Evolutionary conservation across 2,329 filamentous ascomycete species (phyloP), one percentile per base, ranked within the genome.

Genomic region (Hypoxylon sp.): DNA sequence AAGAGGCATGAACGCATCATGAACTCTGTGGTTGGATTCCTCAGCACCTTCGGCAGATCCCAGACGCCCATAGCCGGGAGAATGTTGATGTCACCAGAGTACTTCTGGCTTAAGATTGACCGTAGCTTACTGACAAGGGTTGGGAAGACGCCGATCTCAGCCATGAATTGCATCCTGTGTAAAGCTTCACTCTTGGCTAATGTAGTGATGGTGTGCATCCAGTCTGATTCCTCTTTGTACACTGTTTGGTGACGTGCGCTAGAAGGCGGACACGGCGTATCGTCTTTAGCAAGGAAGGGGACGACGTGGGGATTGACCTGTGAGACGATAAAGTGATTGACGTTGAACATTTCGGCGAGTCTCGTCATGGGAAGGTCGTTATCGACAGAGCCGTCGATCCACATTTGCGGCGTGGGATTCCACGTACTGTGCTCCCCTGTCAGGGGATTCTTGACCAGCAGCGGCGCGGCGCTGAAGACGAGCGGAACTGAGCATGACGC

Each of bases 241-340:
- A 79, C 74, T 1, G 76, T 71, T 30, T 75, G 66, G 40, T 73
- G 66, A 53, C 78, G 65, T 59, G 65, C 27, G 60, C 11, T 71
- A 66, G 27, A 75, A 4, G 78, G 75, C 4, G 84, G 82, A 6
- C 81, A 80, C 0, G 87, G 79, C 27, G 86, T 85, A 68, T 94
- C 92, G 64, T 97, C 92, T 72, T 90, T 92, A 14, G 88, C 85
- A 14, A 98, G 82, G 75, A 98, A 97, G 0, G 94, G 93, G 0
- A 97, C 89, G 7, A 98, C 93, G 75, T 98, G 95, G 0, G 95
- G 95, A 75, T 98, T 98, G 56, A 98, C 94, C 78, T 98, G 95
- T 0, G 94, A 97, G 17, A 98, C 95, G 73, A 98, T 98, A 77
- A 98, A 98, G 78, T 98, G 95, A 76, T 98, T 98, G 78, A 98